Evolutionary conservation across 768 basidiomycete genomes (phyloP), one percentile per base, ranked within the genome.

Genomic region (Podaxis pistillaris): DNA sequence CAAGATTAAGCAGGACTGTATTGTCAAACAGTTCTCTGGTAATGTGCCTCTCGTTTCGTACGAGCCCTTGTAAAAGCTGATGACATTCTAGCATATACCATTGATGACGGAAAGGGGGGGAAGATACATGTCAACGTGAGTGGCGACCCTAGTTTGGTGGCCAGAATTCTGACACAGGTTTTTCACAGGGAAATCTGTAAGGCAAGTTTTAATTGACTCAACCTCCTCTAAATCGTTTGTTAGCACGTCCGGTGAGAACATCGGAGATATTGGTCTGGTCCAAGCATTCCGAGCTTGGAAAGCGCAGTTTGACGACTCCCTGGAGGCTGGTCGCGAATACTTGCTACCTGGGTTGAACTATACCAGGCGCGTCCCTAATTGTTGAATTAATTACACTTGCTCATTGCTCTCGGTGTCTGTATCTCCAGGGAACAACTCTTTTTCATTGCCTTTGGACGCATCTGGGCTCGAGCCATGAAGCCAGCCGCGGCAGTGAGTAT

Each of bases 231-330:
- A 71, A 74, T 30, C 1, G 8, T 47, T 30, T 13, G 62, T 38
- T 63, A 93, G 92, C 57, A 97, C 94, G 1, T 91, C 91, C 11
- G 93, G 93, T 5, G 94, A 96, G 74, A 94, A 94, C 70, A 93
- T 95, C 61, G 94, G 92, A 6, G 94, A 96, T 70, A 84, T 83
- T 0, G 92, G 92, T 11, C 75, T 94, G 19, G 87, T 94, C 49
- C 93, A 94, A 73, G 87, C 95, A 0, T 96, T 87, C 73, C 83
- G 90, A 11, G 97, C 97, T 17, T 99, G 97, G 97, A 88, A 92
- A 72, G 80, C 81, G 15, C 90, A 93, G 63, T 90, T 81, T 68
- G 73, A 84, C 53, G 74, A 77, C n/a, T 87, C 89, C 0, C 75
- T 81, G 58, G 71, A 81, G 53, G 80, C 75, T 8, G 87, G 86